phyloP scores from a whole-genome alignment of 1,284 basidiomycete species.

The Pholiota adiposa region DNA sequence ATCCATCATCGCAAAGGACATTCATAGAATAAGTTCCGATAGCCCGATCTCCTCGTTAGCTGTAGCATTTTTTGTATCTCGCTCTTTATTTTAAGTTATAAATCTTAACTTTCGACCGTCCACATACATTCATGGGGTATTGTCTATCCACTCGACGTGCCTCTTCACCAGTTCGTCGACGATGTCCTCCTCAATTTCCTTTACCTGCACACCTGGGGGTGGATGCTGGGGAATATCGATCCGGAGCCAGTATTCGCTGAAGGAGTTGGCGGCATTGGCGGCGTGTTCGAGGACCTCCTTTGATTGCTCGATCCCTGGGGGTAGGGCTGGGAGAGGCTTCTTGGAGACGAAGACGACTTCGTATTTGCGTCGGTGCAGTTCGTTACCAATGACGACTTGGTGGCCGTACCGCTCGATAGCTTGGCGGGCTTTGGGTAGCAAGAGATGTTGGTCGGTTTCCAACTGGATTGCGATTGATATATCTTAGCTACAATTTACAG shows the following conservation, averaged over 20 bases:
- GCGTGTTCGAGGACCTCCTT: constrained; percentile 8
- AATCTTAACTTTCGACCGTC: not conserved
- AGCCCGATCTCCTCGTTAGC: not conserved
- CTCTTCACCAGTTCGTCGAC: constrained; percentile 74
- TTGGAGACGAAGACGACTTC: constrained; percentile 87
- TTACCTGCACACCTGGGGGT: constrained; percentile 44
- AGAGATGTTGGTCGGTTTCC: constrained; percentile 85
- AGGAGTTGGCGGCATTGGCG: constrained; percentile 31
- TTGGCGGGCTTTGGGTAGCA: constrained; percentile 89
- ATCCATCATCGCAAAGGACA: not conserved
- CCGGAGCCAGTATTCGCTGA: constrained; percentile 75
- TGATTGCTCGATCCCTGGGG: constrained; percentile 25
- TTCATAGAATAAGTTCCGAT: not conserved
- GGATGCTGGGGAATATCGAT: constrained; percentile 48
- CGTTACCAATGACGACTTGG: constrained; percentile 96
- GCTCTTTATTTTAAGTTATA: not conserved
- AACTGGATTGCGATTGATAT: constrained; percentile 57
- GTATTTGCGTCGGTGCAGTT: constrained; percentile 86
- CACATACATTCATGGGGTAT: constrained; percentile 7
- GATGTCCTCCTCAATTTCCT: constrained; percentile 96
- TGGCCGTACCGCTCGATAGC: constrained; percentile 95
- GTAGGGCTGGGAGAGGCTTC: constrained; percentile 32
- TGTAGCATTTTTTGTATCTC: not conserved
- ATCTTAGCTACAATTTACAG: not conserved
- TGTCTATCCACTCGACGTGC: constrained; percentile 73